Base-by-base conservation (phyloP, 768 basidiomycete species). In the Fibroporia radiculosa region DNA sequence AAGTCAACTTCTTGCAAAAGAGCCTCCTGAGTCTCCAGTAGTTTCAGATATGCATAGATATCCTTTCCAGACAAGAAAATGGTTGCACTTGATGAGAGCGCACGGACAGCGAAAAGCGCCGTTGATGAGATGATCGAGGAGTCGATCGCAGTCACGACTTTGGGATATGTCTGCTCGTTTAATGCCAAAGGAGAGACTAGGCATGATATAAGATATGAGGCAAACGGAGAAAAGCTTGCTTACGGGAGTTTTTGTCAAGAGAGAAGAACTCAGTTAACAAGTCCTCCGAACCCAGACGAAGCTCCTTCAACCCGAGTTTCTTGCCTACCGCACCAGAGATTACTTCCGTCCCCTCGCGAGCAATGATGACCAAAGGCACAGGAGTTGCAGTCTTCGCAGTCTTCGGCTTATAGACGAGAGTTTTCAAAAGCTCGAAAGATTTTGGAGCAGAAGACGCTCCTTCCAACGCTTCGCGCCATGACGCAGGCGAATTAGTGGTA, bases 331-430 rank as follows among this genome's bases (percentile, higher is more conserved):
- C 75, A 3, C 70, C 74, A 2, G 89, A 84, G 61, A 75, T 82
- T 6, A 84, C 86, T 57, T 93, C 86, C n/a, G 88, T 88, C 22
- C 75, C 72, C 57, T 95, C 91, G 56, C 79, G 72, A 8, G 89
- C 88, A 62, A 97, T 75, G 48, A 93, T 82, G 52, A 97, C 74
- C 47, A 97, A 80, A 6, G 92, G 93, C 42, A 90, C 74, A 1
- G 90, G 80, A 24, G 75, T 78, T 6, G 86, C 88, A 0, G 78
- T 75, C 63, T 96, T 96, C n/a, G 92, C 84, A 2, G 92, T 91
- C 66, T 93, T 93, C 25, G 93, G 93, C 62, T 97, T 97, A 82
- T 90, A 95, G 45, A 95, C 83, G 54, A 93, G 82, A 38, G 85
- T 87, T 64, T 92, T 93, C 61, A 86, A 74, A 55, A 89, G 72